phyloP scores from a whole-genome alignment of 305 asterid genomes.

The Fraxinus albicans region DNA sequence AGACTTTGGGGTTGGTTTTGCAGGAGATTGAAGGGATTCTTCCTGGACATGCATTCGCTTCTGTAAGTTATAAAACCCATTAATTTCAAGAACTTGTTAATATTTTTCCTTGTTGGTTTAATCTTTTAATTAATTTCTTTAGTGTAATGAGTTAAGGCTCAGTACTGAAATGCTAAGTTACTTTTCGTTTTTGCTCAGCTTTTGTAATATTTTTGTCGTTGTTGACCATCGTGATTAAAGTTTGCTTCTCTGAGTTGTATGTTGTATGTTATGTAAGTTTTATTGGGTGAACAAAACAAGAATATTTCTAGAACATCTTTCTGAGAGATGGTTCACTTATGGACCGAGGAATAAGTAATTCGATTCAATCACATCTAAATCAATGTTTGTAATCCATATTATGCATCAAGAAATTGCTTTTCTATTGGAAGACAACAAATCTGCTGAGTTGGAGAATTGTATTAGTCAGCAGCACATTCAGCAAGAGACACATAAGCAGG shows the following conservation, averaged over 20 bases:
- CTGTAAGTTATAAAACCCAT: slow-evolving; percentile 45
- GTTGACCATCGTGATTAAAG: background rate
- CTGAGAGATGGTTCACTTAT: background rate
- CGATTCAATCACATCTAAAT: background rate
- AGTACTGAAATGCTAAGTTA: background rate
- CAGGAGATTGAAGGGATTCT: slow-evolving; percentile 53
- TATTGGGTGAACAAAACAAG: background rate
- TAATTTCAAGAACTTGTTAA: background rate
- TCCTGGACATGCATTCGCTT: slow-evolving; percentile 76
- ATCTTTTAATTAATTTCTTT: background rate
- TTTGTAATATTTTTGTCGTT: no score
- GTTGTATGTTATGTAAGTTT: background rate
- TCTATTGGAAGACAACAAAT: no score
- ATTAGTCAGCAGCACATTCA: no score
- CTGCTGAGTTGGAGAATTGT: no score
- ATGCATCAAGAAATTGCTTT: background rate
- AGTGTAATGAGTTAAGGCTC: background rate
- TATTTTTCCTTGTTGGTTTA: no score
- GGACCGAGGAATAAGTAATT: background rate
- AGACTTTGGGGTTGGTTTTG: slow-evolving; percentile 49
- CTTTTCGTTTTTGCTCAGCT: background rate
- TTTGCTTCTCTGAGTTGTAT: slow-evolving; percentile 49
- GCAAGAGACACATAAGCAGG: no score
- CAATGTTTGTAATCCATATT: background rate
- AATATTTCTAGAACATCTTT: background rate